phyloP scores from a whole-genome alignment of 371 early-diverging fungal species.

The Modicella reniformis region DNA sequence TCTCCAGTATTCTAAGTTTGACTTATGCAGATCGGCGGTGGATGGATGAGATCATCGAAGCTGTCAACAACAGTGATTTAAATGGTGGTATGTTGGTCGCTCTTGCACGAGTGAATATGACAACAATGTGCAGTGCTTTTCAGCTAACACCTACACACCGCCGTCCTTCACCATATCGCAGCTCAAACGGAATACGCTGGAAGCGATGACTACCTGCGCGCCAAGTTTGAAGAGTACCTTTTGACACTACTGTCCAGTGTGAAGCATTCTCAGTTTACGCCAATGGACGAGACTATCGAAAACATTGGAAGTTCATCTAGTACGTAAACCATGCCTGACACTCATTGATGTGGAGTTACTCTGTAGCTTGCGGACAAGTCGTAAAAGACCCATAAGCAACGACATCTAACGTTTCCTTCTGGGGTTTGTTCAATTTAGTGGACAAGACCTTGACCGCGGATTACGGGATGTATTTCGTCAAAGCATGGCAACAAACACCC shows the following conservation, averaged over 20 bases:
- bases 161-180: background rate
- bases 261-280: slow-evolving; percentile 66
- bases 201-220: slow-evolving; percentile 83
- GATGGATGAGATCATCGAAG: slow-evolving; percentile 72
- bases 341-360: too few species aligned
- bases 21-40: slow-evolving; percentile 72
- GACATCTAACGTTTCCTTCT: slow-evolving; percentile 11
- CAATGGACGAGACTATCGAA: slow-evolving; percentile 52
- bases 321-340: too few species aligned
- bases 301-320: slow-evolving; percentile 19
- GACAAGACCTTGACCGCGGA: slow-evolving; percentile 73
- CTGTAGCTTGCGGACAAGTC: too few species aligned
- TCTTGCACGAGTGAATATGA: too few species aligned
- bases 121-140: too few species aligned
- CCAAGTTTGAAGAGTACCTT: slow-evolving; percentile 81
- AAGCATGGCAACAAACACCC: slow-evolving; percentile 76
- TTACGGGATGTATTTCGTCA: slow-evolving; percentile 72
- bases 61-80: slow-evolving; percentile 57
- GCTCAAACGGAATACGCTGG: slow-evolving; percentile 66
- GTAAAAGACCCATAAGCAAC: too few species aligned
- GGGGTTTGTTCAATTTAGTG: slow-evolving; percentile 18
- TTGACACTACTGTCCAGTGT: slow-evolving; percentile 74
- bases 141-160: too few species aligned
- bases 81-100: slow-evolving; percentile 20
- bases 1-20: slow-evolving; percentile 60